phyloP scores from a whole-genome alignment of 768 basidiomycete genomes.

The Mycena capillaripes region DNA sequence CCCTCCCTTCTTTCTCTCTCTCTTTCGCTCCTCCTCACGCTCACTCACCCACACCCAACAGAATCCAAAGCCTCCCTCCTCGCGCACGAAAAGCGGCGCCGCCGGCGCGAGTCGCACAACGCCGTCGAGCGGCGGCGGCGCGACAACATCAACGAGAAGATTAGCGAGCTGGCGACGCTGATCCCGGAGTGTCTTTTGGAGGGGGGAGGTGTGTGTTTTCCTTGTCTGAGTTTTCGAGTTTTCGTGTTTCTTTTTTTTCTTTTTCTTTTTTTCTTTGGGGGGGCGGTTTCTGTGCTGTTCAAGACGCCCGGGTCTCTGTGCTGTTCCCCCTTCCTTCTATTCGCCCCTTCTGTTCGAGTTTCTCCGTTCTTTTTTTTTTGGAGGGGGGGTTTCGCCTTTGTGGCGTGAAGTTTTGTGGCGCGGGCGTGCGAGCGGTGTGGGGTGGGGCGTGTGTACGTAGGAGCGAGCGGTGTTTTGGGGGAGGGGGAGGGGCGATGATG shows the following conservation, averaged over 20 bases:
- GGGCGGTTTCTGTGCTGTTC: too few species aligned
- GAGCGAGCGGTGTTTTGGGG: too few species aligned
- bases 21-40: background rate
- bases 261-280: background rate
- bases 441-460: too few species aligned
- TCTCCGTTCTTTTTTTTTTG: too few species aligned
- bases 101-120: constrained; percentile 90
- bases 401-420: too few species aligned
- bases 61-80: constrained; percentile 68
- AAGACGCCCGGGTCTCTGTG: too few species aligned
- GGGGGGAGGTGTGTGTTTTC: constrained; percentile 50
- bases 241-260: background rate
- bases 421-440: too few species aligned
- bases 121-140: constrained; percentile 89
- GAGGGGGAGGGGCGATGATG: too few species aligned
- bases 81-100: constrained; percentile 86
- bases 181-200: constrained; percentile 91
- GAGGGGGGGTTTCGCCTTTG: too few species aligned
- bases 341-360: too few species aligned
- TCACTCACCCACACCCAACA: background rate
- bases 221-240: background rate
- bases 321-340: too few species aligned
- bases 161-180: constrained; percentile 88
- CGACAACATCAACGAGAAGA: constrained; percentile 97
- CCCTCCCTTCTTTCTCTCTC: background rate